A percentile compares a stretch with the other conserved stretches of the same genome.
These are phyloP conservation scores for Rubia peregrina DNA, from an alignment of 305 asterid species.

Conservation along the genomic window DNA sequence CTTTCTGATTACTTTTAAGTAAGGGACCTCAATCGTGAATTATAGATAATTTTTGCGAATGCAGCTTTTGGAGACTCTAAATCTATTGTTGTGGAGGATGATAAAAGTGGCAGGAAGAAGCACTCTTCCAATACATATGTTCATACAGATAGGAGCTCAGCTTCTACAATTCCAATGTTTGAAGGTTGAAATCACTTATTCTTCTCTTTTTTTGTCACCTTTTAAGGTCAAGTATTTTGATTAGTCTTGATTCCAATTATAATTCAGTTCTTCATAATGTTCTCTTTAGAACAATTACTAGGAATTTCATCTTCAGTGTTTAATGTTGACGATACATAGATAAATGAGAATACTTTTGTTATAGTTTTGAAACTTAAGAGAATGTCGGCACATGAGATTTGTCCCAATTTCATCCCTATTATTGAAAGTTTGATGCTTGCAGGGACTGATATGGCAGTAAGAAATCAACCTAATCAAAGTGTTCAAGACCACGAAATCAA, in stretches of 20 bases:
- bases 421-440: slow-evolving; percentile 22
- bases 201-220: neutral
- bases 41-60: slow-evolving; percentile 15
- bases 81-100: slow-evolving; percentile 35
- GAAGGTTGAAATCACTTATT: slow-evolving; percentile 27
- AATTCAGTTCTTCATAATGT: neutral
- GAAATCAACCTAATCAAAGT: slow-evolving; percentile 28
- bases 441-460: slow-evolving; percentile 38
- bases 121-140: slow-evolving; percentile 16
- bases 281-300: neutral
- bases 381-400: neutral
- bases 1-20: neutral
- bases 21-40: slow-evolving; percentile 15
- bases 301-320: neutral
- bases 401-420: neutral
- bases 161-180: slow-evolving; percentile 31
- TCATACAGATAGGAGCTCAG: slow-evolving; percentile 23
- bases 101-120: slow-evolving; percentile 15
- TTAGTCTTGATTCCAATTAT: neutral
- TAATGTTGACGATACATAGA: neutral
- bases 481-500: slow-evolving; percentile 20
- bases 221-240: neutral
- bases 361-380: neutral
- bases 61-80: slow-evolving; percentile 71
- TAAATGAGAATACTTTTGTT: neutral